Evolutionary conservation across 2,329 filamentous ascomycete genomes (phyloP), one percentile per base, ranked within the genome.

Genomic region (Samsoniella hepiali): DNA sequence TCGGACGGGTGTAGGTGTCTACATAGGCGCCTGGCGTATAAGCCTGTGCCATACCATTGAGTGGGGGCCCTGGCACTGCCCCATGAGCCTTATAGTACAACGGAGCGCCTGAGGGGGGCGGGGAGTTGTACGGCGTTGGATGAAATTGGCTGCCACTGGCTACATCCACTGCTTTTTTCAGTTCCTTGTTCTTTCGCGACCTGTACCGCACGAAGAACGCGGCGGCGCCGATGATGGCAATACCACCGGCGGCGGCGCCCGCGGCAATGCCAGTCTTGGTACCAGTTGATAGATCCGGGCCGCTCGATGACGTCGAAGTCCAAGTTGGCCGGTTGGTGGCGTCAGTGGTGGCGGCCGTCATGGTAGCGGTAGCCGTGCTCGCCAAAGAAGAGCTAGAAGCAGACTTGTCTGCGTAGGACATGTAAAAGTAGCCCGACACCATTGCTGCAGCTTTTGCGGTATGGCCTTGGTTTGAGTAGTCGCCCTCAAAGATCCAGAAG

Each of bases 401-500:
- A 5, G 49, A 47, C 11, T 8, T 38, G 4, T 38, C 34, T 38
- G 22, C 45, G 11, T 47, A 34, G 5, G 31, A 53, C n/a, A 53
- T 53, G 4, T 22, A 34, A 53, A 53, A 53, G 17, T 53, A 53
- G n/a, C 49, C 49, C 2, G 49, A 53, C 8, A 53, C 31, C 49
- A 53, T n/a, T 34, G 8, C 1, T 17, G 31, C 49, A 3, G 34
- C 8, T 2, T 9, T 10, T 4, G 49, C 8, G 1, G 22, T 22
- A 22, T 36, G 31, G 4, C 66, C 69, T 11, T 66, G 67, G 6
- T 44, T 40, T 3, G 57, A 49, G 3, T 50, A n/a, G 15, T 42
- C 51, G 10, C 67, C 66, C 31, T 70, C 64, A 42, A 67, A 69
- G n/a, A 70, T 49, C 68, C 67, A 69, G 17, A 68, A 55, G 50